Evolutionary conservation across 2,329 filamentous ascomycete species (phyloP), one percentile per base, ranked within the genome.

Genomic region (Hypoxylon rubiginosum): DNA sequence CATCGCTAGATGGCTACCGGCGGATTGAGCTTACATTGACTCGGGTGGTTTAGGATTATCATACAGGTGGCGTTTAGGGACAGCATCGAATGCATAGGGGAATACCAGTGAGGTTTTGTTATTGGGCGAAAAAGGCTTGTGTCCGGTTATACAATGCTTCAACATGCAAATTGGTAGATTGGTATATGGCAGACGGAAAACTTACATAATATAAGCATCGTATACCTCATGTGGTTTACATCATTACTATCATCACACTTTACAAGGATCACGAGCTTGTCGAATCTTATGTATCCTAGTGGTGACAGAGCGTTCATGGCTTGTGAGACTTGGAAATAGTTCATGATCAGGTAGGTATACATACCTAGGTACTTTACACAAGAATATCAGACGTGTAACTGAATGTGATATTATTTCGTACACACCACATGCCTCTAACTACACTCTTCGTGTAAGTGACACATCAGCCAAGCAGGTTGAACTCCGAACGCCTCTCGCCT

Each of bases 21-120:
- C 50, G 66, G 58, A 58, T 49, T 71, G 60, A 63, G 66, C 57
- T 50, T 39, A 24, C 66, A 41, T 19, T 66, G 66, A 62, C 26
- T 64, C n/a, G n/a, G n/a, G n/a, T n/a, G 62, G 60, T 62, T 62
- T 54, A 53, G 52, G 62, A 67, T 66, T 61, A 68, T 70, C 62
- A 72, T 73, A 48, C 57, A 61, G 57, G 63, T 15, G 75, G 75
- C 75, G 75, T 77, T 76, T 54, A 50, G 70, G 60, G 59, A 64
- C 64, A 51, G 70, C 72, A 73, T 72, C 39, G 49, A 65, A 46
- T 56, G 66, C 63, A 71, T 72, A 50, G 67, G 64, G 68, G 62
- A 69, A 73, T 74, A 73, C 68, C 66, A 71, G 53, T 21, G 41
- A 61, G 60, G 52, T 19, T 54, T 58, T 45, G 15, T 45, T 17